A percentile compares a stretch with the other conserved stretches of the same genome.
Evolutionary conservation across 1,284 basidiomycete species (phyloP).

Genomic region (Ceraceosorus bombacis): DNA sequence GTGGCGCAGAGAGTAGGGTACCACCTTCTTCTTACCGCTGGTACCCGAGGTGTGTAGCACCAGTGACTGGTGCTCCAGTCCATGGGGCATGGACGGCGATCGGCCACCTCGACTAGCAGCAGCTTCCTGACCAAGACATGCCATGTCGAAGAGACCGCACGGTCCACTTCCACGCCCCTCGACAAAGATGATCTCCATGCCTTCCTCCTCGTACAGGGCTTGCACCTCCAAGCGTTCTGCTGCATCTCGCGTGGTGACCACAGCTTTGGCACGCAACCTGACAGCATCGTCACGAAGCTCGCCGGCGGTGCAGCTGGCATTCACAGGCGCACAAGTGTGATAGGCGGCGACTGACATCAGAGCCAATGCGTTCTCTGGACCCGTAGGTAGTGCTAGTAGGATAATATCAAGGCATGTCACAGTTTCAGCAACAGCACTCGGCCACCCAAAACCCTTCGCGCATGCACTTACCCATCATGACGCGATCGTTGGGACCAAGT

Average conservation of each 20-base stretch:
- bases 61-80: slow-evolving; percentile 42
- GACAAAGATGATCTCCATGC: slow-evolving; percentile 46
- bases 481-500: slow-evolving; percentile 42
- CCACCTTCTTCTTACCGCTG: slow-evolving; percentile 48
- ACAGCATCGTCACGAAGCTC: slow-evolving; percentile 46
- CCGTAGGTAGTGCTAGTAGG: slow-evolving; percentile 35
- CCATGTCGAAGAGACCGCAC: slow-evolving; percentile 45
- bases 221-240: slow-evolving; percentile 39
- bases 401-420: too few relatives aligned
- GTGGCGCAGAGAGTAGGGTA: slow-evolving; percentile 46
- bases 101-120: slow-evolving; percentile 22
- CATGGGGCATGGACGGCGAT: slow-evolving; percentile 32
- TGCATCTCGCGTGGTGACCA: slow-evolving; percentile 43
- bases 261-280: slow-evolving; percentile 44
- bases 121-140: slow-evolving; percentile 7
- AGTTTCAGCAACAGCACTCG: too few relatives aligned
- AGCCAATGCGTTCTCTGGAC: slow-evolving; percentile 45
- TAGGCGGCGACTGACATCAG: slow-evolving; percentile 43
- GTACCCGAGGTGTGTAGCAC: slow-evolving; percentile 48
- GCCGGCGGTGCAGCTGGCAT: slow-evolving; percentile 45
- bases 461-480: slow-evolving; percentile 34
- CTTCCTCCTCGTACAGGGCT: slow-evolving; percentile 32
- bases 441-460: neutral
- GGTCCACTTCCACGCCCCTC: slow-evolving; percentile 35
- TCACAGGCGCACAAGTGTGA: slow-evolving; percentile 47